Conservation (phyloP, 176 grass and related monocot species). For the Triticum dicoccoides region DNA sequence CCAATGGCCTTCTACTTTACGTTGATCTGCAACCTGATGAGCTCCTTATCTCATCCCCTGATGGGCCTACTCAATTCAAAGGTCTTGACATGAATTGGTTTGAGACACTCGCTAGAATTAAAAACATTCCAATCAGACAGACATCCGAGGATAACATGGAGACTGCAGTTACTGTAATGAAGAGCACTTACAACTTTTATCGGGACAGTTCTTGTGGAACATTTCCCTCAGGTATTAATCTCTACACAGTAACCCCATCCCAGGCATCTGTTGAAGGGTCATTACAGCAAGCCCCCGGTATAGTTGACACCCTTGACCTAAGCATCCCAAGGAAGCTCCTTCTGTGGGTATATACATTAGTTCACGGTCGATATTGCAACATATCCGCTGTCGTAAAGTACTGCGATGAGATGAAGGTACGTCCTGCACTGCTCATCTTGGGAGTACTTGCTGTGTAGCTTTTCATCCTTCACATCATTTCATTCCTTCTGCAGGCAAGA, state of each 20-base stretch:
- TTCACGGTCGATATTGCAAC: constrained; percentile 26
- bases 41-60: constrained; percentile 69
- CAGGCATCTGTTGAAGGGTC: constrained; percentile 46
- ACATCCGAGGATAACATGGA: constrained; percentile 88
- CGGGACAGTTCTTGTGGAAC: constrained; percentile 83
- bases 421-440: not conserved
- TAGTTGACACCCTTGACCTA: constrained; percentile 63
- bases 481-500: constrained; percentile 53
- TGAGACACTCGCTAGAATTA: constrained; percentile 81
- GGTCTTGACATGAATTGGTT: constrained; percentile 98
- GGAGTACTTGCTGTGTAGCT: not conserved
- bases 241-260: constrained; percentile 57
- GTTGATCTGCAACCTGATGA: constrained; percentile 93
- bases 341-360: constrained; percentile 17
- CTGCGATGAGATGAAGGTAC: constrained; percentile 94
- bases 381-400: constrained; percentile 87
- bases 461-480: constrained; percentile 17
- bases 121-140: constrained; percentile 78
- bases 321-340: constrained; percentile 98
- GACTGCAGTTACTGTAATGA: constrained; percentile 78
- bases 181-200: constrained; percentile 87
- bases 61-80: constrained; percentile 76
- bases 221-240: constrained; percentile 80
- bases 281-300: constrained; percentile 35
- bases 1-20: constrained; percentile 59